Evolutionary conservation across 1,139 yeast species (phyloP).

Genomic region (Suhomyces taliae): DNA sequence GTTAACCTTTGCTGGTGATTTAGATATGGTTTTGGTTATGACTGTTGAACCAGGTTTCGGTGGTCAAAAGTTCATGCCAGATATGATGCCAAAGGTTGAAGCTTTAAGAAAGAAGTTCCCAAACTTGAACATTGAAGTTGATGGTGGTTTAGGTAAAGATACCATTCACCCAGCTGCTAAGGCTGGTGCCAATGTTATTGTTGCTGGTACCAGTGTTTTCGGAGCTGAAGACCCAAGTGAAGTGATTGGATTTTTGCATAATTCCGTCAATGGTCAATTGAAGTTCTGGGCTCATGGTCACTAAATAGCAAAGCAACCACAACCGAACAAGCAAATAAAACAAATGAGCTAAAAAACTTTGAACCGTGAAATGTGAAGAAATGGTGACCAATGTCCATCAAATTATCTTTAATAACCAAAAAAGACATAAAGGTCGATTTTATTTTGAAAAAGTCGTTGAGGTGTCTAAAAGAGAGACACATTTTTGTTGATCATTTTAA

Average conservation of each 20-base stretch:
- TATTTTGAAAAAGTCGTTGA: too few species aligned
- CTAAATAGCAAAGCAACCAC: neutral
- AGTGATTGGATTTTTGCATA: conserved; percentile 67
- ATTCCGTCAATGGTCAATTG: conserved; percentile 43
- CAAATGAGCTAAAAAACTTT: too few species aligned
- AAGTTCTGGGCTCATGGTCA: neutral
- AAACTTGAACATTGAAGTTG: conserved; percentile 85
- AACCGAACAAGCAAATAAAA: too few species aligned
- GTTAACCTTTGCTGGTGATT: conserved; percentile 68
- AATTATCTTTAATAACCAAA: too few species aligned
- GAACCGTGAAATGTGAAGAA: too few species aligned
- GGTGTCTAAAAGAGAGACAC: too few species aligned
- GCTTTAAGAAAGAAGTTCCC: conserved; percentile 74
- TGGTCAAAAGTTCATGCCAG: conserved; percentile 93
- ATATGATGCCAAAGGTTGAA: conserved; percentile 95
- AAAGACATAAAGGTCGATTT: too few species aligned
- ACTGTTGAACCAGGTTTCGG: conserved; percentile 99
- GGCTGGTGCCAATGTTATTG: conserved; percentile 98
- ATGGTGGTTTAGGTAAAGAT: conserved; percentile 90
- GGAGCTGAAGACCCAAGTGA: conserved; percentile 75
- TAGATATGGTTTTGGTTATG: conserved; percentile 95
- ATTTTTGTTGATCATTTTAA: too few species aligned
- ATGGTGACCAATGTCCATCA: too few species aligned
- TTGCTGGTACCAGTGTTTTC: conserved; percentile 95
- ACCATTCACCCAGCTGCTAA: conserved; percentile 82